A percentile compares a stretch with the other conserved stretches of the same genome.
These are phyloP conservation scores for Eleusine indica DNA, from an alignment of 176 grass and related monocot species.

Conservation along the genomic window DNA sequence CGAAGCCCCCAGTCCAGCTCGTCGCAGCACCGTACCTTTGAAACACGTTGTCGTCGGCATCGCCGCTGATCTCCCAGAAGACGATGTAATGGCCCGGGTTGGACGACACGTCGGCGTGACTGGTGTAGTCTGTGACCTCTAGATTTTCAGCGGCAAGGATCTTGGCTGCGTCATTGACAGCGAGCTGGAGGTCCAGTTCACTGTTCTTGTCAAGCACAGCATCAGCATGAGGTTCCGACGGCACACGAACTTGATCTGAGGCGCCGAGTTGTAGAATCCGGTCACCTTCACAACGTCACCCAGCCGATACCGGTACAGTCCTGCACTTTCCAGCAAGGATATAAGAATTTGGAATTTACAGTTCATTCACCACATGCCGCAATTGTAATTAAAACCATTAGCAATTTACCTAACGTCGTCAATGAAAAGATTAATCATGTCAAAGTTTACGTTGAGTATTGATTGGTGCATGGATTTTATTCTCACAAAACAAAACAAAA, in stretches of 20 bases:
- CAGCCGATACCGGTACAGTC: constrained; percentile 76
- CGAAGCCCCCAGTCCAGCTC: constrained; percentile 66
- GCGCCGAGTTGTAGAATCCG: constrained; percentile 84
- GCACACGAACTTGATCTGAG: constrained; percentile 85
- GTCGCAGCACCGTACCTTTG: constrained; percentile 75
- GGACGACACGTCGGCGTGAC: constrained; percentile 57
- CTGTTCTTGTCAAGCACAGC: constrained; percentile 65
- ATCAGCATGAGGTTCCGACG: constrained; percentile 52
- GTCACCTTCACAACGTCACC: constrained; percentile 76
- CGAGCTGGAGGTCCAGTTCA: constrained; percentile 78
- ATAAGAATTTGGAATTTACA: neutral
- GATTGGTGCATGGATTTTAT: neutral
- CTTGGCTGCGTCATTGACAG: constrained; percentile 56
- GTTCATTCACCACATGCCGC: too few species aligned
- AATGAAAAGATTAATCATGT: too few species aligned
- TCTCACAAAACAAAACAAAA: neutral
- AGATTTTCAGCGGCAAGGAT: constrained; percentile 75
- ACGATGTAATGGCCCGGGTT: constrained; percentile 79
- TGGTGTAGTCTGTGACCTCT: constrained; percentile 86
- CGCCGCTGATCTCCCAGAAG: constrained; percentile 77
- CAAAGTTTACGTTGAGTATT: too few species aligned
- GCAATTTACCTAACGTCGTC: too few species aligned
- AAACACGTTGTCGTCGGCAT: constrained; percentile 51
- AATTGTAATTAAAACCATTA: too few species aligned
- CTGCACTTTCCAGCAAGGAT: constrained; percentile 8